Evolutionary conservation across 2,329 filamentous ascomycete species (phyloP), one percentile per base, ranked within the genome.

Genomic region (Curvularia verruculosa): DNA sequence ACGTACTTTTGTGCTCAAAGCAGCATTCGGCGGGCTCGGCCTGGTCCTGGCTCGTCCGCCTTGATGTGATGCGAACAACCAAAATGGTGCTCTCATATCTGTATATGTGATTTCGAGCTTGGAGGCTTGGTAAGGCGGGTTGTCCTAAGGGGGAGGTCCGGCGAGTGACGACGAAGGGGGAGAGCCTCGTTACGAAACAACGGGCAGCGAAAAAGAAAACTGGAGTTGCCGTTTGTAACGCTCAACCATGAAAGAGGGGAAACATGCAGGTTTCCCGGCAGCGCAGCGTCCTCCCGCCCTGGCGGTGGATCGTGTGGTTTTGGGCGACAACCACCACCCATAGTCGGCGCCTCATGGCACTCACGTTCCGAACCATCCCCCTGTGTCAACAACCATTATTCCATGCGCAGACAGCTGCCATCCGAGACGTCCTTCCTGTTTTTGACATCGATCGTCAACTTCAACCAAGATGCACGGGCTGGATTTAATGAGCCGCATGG

Each of bases 41-140:
- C 23, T 36, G 15, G 34, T 36, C 15, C 15, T n/a, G 15, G 40
- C 15, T 26, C 10, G 21, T 5, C 40, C 15, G 23, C 19, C 12
- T 7, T n/a, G 45, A 60, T 58, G 44, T 59, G 45, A 54, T 61
- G 49, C n/a, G n/a, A n/a, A n/a, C n/a, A n/a, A n/a, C n/a, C n/a
- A n/a, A n/a, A n/a, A n/a, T n/a, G n/a, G n/a, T n/a, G n/a, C n/a
- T n/a, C 41, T 47, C 50, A 43, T 9, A 60, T 63, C 58, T 59
- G 60, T 63, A 63, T 60, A 10, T 51, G 49, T 47, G 18, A 21
- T 2, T 19, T 28, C 40, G 41, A 61, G 58, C 56, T 56, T 67
- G 63, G 61, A 67, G 66, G 66, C 60, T 65, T 46, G 45, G 26
- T 15, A 45, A 45, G 56, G 64, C 56, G 56, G 58, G 56, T 36